Evolutionary conservation across 2,329 filamentous ascomycete genomes (phyloP).

Genomic region (Aureobasidium vineae): DNA sequence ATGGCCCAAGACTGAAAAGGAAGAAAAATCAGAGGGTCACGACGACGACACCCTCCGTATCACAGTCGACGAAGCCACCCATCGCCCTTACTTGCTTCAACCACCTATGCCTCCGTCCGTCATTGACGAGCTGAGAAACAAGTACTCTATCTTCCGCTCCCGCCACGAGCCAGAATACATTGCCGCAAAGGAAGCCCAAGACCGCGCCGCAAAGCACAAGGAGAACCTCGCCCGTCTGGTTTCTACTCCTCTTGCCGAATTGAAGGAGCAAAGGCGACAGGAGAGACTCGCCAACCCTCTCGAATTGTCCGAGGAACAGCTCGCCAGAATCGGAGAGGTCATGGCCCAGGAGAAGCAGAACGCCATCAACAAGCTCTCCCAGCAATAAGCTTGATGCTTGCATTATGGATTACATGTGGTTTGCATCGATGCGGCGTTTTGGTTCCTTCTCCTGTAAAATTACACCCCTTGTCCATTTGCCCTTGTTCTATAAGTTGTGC

Average conservation of each 20-base stretch:
- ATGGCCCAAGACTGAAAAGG: constrained; percentile 61
- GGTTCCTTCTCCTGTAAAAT: constrained; percentile 18
- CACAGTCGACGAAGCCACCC: constrained; percentile 71
- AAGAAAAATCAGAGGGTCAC: constrained; percentile 54
- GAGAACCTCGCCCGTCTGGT: constrained; percentile 43
- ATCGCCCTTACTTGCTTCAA: constrained; percentile 71
- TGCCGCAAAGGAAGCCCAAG: constrained; percentile 59
- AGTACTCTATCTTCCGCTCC: constrained; percentile 77
- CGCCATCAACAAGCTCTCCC: constrained; percentile 8
- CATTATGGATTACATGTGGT: constrained; percentile 17
- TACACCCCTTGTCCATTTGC: constrained; percentile 5
- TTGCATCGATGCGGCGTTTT: constrained; percentile 24
- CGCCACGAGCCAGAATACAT: constrained; percentile 75
- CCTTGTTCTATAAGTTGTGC: constrained; percentile 1
- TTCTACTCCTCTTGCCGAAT: constrained; percentile 50
- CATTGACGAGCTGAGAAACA: constrained; percentile 81
- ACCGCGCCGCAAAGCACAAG: constrained; percentile 44
- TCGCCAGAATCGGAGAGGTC: constrained; percentile 45
- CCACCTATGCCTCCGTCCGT: constrained; percentile 77
- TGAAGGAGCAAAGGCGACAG: constrained; percentile 41
- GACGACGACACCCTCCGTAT: constrained; percentile 70
- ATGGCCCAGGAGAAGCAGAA: constrained; percentile 35
- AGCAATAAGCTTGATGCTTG: constrained; percentile 20
- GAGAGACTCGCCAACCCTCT: constrained; percentile 40
- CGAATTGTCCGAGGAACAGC: constrained; percentile 40